A percentile compares a stretch with the other conserved stretches of the same genome.
These are phyloP conservation scores for Solidago caesia DNA, from an alignment of 129 eudicot species.

Conservation along the genomic window DNA sequence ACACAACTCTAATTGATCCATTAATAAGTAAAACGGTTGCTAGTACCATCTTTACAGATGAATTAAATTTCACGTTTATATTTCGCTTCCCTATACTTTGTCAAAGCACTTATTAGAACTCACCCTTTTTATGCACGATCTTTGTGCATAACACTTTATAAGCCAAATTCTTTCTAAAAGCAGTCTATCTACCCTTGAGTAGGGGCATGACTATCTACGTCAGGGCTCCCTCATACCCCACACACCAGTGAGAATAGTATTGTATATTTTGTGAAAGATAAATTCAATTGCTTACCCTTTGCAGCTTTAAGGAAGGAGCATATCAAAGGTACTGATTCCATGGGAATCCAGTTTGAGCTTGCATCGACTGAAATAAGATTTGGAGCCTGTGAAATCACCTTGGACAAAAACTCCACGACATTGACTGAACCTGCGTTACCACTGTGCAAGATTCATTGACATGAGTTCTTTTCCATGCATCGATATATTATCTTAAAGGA, in stretches of 20 bases:
- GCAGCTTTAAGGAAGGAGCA: constrained; percentile 43
- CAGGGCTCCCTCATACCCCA: no score
- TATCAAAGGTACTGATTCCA: constrained; percentile 48
- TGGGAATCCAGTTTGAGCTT: constrained; percentile 64
- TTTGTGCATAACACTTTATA: no score
- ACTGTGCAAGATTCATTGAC: constrained; percentile 40
- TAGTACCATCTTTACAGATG: neutral
- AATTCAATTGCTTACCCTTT: constrained; percentile 43
- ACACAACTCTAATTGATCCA: neutral
- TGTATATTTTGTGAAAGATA: no score
- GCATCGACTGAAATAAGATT: constrained; percentile 59
- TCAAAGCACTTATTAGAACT: neutral
- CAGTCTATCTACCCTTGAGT: no score
- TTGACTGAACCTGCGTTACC: constrained; percentile 58
- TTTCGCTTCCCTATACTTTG: neutral
- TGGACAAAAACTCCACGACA: constrained; percentile 54
- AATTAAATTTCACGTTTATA: neutral
- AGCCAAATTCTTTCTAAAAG: no score
- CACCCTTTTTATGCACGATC: no score
- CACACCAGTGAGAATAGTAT: no score
- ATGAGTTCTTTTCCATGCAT: neutral
- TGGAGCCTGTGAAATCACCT: constrained; percentile 50
- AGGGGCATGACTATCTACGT: no score
- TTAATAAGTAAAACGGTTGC: neutral
- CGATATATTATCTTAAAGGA: neutral